Conservation (phyloP, 1,139 yeast genomes). For the Geotrichum fermentans region DNA sequence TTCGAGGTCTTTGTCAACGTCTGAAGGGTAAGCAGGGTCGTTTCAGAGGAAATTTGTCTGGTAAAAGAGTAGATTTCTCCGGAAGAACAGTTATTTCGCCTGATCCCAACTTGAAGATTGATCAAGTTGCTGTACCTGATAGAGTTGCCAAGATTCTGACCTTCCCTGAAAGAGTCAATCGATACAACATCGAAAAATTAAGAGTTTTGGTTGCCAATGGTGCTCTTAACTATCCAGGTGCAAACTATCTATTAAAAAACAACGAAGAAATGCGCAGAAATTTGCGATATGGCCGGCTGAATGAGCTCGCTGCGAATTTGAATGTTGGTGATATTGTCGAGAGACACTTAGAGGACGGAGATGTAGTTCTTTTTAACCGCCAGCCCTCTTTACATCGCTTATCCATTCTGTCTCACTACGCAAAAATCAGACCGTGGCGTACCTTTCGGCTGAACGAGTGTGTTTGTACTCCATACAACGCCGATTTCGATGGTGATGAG, state of each 20-base stretch:
- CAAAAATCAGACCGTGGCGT: conserved; percentile 96
- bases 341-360: conserved; percentile 96
- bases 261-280: conserved; percentile 84
- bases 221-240: conserved; percentile 91
- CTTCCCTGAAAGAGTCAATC: conserved; percentile 90
- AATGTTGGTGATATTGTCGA: conserved; percentile 93
- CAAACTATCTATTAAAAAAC: conserved; percentile 80
- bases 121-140: conserved; percentile 98
- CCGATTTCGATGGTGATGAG: conserved; percentile 99
- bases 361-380: conserved; percentile 89
- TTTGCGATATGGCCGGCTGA: conserved; percentile 80
- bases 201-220: conserved; percentile 75
- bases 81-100: conserved; percentile 99
- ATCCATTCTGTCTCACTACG: conserved; percentile 91
- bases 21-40: conserved; percentile 98
- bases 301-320: conserved; percentile 68
- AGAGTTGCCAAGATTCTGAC: conserved; percentile 93
- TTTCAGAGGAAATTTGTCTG: conserved; percentile 94
- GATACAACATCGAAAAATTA: conserved; percentile 76
- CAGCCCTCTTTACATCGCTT: conserved; percentile 96
- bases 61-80: conserved; percentile 97
- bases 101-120: conserved; percentile 90
- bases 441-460: conserved; percentile 96
- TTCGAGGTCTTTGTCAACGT: conserved; percentile 94
- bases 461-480: conserved; percentile 98